A percentile compares a stretch with the other conserved stretches of the same genome.
These are phyloP conservation scores for Penicillium decumbens DNA, from an alignment of 2,329 filamentous ascomycete genomes.

Conservation along the genomic window DNA sequence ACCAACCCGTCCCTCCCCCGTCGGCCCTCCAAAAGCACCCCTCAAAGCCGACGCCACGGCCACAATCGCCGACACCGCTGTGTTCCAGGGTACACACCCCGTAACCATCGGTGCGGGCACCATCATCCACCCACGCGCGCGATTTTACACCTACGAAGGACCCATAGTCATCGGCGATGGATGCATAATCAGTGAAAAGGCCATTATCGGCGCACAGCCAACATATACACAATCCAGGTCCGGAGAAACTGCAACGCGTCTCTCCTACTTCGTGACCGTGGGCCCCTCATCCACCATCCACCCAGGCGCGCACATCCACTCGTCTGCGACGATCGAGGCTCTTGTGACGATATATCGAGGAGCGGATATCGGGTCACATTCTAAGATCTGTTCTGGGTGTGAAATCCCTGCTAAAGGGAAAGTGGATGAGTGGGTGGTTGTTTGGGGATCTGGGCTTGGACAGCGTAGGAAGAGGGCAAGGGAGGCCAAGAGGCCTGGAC, in stretches of 20 bases:
- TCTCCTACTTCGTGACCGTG: constrained; percentile 40
- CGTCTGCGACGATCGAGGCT: constrained; percentile 43
- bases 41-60: constrained; percentile 35
- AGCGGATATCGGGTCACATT: constrained; percentile 50
- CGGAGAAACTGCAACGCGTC: constrained; percentile 22
- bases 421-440: constrained; percentile 63
- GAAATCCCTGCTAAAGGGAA: constrained; percentile 54
- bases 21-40: constrained; percentile 32
- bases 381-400: constrained; percentile 64
- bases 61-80: constrained; percentile 38
- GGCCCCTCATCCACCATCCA: constrained; percentile 36
- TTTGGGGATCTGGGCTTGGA: constrained; percentile 59
- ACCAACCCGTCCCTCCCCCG: constrained; percentile 25
- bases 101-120: constrained; percentile 74
- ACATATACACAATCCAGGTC: constrained; percentile 3
- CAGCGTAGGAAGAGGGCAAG: constrained; percentile 32
- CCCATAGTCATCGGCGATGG: constrained; percentile 75
- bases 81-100: constrained; percentile 61
- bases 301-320: constrained; percentile 39
- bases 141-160: constrained; percentile 71
- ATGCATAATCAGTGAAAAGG: constrained; percentile 72
- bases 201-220: constrained; percentile 49
- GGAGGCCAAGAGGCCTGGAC: constrained; percentile 32
- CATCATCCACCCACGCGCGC: constrained; percentile 79
- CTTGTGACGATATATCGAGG: constrained; percentile 36